A percentile compares a stretch with the other conserved stretches of the same genome.
phyloP scores from a whole-genome alignment of 768 basidiomycete genomes.

The Mrakia hoshinonis region DNA sequence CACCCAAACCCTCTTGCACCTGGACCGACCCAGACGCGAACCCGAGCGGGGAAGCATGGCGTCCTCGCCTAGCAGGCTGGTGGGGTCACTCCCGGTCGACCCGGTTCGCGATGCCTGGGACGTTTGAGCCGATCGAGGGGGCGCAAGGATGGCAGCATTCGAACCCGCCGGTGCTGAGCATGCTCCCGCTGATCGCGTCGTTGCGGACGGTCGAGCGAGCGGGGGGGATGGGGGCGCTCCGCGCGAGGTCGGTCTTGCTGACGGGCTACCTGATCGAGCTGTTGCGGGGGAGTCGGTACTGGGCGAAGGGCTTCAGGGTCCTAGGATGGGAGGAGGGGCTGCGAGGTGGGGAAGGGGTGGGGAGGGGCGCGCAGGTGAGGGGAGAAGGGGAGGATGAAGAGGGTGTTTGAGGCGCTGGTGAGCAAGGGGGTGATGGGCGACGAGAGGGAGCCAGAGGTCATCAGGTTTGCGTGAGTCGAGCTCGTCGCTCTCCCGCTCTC shows the following conservation, averaged over 20 bases:
- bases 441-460: slow-evolving; percentile 82
- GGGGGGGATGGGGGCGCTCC: slow-evolving; percentile 61
- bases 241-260: slow-evolving; percentile 60
- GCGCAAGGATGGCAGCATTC: slow-evolving; percentile 95
- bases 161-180: slow-evolving; percentile 74
- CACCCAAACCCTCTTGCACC: not conserved
- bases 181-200: slow-evolving; percentile 72
- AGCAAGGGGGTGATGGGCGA: slow-evolving; percentile 79
- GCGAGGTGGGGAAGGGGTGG: not conserved
- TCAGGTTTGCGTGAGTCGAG: slow-evolving; percentile 66
- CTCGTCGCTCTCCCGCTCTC: no score
- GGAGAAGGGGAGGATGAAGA: slow-evolving; percentile 50
- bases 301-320: slow-evolving; percentile 61
- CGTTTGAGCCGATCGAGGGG: slow-evolving; percentile 73
- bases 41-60: no score
- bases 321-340: slow-evolving; percentile 41
- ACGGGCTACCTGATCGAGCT: slow-evolving; percentile 63
- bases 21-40: slow-evolving; percentile 29
- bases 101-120: slow-evolving; percentile 80
- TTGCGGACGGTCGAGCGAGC: slow-evolving; percentile 69
- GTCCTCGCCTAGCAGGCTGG: slow-evolving; percentile 75
- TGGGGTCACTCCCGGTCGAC: slow-evolving; percentile 88
- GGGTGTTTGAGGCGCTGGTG: slow-evolving; percentile 54
- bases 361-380: slow-evolving; percentile 20
- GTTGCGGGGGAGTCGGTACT: slow-evolving; percentile 57